phyloP scores from a whole-genome alignment of 176 grass and related monocot species.

The Hordeum marinum region DNA sequence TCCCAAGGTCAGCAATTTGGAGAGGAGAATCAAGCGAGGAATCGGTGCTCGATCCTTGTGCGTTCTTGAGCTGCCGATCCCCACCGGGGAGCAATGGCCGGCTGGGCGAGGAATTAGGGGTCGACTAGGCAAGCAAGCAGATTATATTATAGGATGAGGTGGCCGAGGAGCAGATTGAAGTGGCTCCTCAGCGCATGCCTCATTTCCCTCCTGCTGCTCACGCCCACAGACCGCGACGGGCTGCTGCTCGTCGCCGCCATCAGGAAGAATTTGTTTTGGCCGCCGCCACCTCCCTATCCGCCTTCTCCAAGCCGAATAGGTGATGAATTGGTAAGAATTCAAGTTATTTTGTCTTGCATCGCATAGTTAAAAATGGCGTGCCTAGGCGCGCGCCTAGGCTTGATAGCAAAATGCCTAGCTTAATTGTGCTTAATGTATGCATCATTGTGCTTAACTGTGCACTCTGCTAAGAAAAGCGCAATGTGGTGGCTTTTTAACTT shows the following conservation, averaged over 20 bases:
- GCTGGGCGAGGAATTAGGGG: neutral
- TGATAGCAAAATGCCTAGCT: neutral
- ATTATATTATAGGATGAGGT: conserved; percentile 20
- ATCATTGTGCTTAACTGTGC: no score
- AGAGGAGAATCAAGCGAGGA: neutral
- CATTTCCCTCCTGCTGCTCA: conserved; percentile 30
- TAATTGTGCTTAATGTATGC: neutral
- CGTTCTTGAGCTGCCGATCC: neutral
- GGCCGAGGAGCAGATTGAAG: conserved; percentile 27
- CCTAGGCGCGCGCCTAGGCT: neutral
- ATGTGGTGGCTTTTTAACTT: neutral
- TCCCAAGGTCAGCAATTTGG: neutral
- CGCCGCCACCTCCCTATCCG: neutral
- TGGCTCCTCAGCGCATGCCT: conserved; percentile 38
- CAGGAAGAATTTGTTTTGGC: conserved; percentile 23
- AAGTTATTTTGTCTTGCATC: neutral
- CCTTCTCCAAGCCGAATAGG: neutral
- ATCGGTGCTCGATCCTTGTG: neutral
- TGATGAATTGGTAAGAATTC: conserved; percentile 29
- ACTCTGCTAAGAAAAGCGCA: no score
- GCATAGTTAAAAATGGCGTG: neutral
- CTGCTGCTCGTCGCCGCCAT: conserved; percentile 41
- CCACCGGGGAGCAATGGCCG: conserved; percentile 8
- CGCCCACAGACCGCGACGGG: neutral
- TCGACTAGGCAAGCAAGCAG: neutral